These are phyloP conservation scores for Boletellus ananiceps DNA, from an alignment of 768 basidiomycete genomes.

Conservation along the genomic window DNA sequence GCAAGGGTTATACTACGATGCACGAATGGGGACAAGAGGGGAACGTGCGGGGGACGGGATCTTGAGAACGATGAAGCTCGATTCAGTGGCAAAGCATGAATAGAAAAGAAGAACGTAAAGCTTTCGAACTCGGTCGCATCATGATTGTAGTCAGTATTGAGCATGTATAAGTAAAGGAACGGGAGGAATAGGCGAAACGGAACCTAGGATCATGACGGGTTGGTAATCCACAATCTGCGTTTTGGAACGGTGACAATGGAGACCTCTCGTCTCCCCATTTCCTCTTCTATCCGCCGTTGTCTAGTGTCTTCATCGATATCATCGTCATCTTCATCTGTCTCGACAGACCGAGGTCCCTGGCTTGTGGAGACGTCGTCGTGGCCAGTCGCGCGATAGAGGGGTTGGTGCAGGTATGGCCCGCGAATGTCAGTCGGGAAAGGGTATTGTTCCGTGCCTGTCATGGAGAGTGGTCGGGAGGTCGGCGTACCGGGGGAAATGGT, in stretches of 20 bases:
- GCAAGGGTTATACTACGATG: slow-evolving; percentile 27
- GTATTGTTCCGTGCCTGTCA: slow-evolving; percentile 38
- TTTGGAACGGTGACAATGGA: slow-evolving; percentile 76
- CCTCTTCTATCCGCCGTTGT: slow-evolving; percentile 74
- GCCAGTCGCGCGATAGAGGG: slow-evolving; percentile 47
- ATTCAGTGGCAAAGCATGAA: slow-evolving; percentile 13
- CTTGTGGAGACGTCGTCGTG: slow-evolving; percentile 40
- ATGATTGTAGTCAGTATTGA: slow-evolving; percentile 21
- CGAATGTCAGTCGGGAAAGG: slow-evolving; percentile 43
- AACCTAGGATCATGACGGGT: slow-evolving; percentile 43
- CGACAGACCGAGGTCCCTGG: slow-evolving; percentile 44
- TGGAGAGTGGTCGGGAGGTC: slow-evolving; percentile 38
- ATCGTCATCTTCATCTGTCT: slow-evolving; percentile 59
- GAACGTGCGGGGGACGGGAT: background rate
- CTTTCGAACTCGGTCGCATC: slow-evolving; percentile 11
- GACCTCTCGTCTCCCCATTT: slow-evolving; percentile 77
- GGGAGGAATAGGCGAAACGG: background rate
- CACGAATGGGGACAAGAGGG: slow-evolving; percentile 1
- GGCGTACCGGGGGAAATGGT: slow-evolving; percentile 34
- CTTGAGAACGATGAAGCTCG: slow-evolving; percentile 14
- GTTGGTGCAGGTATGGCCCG: slow-evolving; percentile 68
- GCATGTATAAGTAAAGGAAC: slow-evolving; percentile 10
- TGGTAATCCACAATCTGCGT: slow-evolving; percentile 69
- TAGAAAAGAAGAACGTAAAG: slow-evolving; percentile 2
- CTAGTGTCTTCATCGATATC: slow-evolving; percentile 71